phyloP scores from a whole-genome alignment of 495 filamentous ascomycete species.

The Neurospora africana region DNA sequence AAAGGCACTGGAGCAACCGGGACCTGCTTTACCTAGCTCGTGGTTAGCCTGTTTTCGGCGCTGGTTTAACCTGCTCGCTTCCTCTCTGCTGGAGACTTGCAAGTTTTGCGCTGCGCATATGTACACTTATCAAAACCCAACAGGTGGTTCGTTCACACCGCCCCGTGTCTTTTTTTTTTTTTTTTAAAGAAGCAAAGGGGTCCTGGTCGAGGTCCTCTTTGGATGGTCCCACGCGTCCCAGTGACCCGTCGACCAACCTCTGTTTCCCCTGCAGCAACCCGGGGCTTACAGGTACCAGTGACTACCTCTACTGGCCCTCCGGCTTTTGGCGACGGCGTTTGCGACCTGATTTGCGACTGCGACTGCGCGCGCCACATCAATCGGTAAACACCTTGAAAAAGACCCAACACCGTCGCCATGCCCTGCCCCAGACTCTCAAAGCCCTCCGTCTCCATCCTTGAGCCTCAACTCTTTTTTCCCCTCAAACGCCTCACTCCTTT shows the following conservation, averaged over 20 bases:
- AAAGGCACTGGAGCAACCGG: background rate
- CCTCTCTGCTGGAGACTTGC: background rate
- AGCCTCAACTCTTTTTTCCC: constrained; percentile 16
- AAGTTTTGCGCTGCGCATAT: background rate
- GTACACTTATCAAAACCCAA: background rate
- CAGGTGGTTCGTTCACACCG: constrained; percentile 2
- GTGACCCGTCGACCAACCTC: background rate
- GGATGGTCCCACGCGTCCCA: constrained; percentile 8
- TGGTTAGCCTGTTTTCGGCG: background rate
- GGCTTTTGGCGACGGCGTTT: background rate
- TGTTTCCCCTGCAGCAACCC: background rate
- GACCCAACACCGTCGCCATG: constrained; percentile 19
- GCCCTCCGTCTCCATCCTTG: constrained; percentile 13
- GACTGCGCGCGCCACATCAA: background rate
- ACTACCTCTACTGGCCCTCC: background rate
- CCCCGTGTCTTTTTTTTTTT: background rate
- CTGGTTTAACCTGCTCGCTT: background rate
- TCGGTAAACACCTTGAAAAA: background rate
- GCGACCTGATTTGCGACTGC: background rate
- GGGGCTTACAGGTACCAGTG: background rate
- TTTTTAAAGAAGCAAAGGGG: constrained; percentile 8
- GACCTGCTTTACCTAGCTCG: constrained; percentile 1
- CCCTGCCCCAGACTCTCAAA: constrained; percentile 12
- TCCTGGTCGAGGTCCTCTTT: constrained; percentile 8
- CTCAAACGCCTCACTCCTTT: constrained; percentile 4